Percentiles rank a stretch among this genome's conserved stretches.
Conservation (phyloP, 306 rosid genomes). For the Astragalus glycyphyllos region DNA sequence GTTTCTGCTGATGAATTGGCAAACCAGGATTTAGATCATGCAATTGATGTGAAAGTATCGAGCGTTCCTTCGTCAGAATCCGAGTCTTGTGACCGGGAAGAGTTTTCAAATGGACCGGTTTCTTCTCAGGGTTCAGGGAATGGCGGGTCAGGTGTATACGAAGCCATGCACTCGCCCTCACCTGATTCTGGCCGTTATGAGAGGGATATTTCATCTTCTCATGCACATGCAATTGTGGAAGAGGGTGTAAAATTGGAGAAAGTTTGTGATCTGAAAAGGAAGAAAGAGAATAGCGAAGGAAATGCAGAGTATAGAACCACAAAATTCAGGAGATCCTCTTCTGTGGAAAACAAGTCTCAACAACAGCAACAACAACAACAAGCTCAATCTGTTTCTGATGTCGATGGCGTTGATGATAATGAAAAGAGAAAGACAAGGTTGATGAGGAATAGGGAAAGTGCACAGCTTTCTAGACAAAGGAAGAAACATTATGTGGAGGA, state of each 20-base stretch:
- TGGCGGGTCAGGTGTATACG: conserved; percentile 59
- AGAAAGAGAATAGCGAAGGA: conserved; percentile 61
- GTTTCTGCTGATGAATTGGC: conserved; percentile 38
- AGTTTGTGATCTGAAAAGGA: conserved; percentile 71
- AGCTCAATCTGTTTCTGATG: conserved; percentile 29
- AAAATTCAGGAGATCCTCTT: conserved; percentile 65
- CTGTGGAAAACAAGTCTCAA: conserved; percentile 40
- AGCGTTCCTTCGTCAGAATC: conserved; percentile 41
- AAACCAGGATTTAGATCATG: conserved; percentile 21
- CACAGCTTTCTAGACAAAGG: conserved; percentile 97
- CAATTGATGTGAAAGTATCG: conserved; percentile 32
- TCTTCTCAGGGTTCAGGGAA: conserved; percentile 84
- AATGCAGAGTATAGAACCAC: conserved; percentile 58
- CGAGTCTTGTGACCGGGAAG: conserved; percentile 52
- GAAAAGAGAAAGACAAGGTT: conserved; percentile 78
- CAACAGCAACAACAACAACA: conserved; percentile 16
- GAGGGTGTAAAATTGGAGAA: conserved; percentile 65
- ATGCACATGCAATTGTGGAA: conserved; percentile 43
- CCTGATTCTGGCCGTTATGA: conserved; percentile 49
- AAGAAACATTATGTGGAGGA: conserved; percentile 96
- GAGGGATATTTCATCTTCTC: conserved; percentile 55
- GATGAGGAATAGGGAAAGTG: conserved; percentile 96
- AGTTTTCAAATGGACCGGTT: conserved; percentile 53
- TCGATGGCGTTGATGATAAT: conserved; percentile 45
- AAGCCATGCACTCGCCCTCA: conserved; percentile 51